Conservation (phyloP, 768 basidiomycete species). For the Boletus rubescentipes region DNA sequence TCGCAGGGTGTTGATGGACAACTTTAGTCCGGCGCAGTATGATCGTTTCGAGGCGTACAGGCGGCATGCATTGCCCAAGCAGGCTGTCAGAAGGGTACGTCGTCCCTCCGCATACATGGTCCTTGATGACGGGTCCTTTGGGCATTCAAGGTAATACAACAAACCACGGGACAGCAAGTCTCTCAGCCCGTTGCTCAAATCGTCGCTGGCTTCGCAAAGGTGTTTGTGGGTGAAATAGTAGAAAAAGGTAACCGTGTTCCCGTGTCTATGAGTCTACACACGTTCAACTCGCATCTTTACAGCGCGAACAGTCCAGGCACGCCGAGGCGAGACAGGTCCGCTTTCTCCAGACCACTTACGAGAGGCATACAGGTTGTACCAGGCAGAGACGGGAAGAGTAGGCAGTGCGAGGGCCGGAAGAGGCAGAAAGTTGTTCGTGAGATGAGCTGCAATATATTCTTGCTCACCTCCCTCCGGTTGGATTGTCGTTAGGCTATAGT, state of each 20-base stretch:
- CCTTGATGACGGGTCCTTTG: background rate
- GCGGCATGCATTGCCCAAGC: conserved; percentile 79
- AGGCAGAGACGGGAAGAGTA: conserved; percentile 76
- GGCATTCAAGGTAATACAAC: conserved; percentile 69
- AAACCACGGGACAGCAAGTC: conserved; percentile 75
- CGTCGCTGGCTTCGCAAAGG: conserved; percentile 86
- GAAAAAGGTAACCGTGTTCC: conserved; percentile 63
- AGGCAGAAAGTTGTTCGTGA: conserved; percentile 72
- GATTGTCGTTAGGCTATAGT: too few relatives aligned
- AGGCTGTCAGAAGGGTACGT: conserved; percentile 73
- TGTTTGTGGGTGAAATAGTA: conserved; percentile 90
- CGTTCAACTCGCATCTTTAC: background rate
- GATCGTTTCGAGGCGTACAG: conserved; percentile 89
- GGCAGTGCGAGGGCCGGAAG: conserved; percentile 72
- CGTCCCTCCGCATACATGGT: background rate
- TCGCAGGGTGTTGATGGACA: conserved; percentile 83
- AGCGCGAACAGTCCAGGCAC: conserved; percentile 78
- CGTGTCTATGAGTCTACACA: too few relatives aligned
- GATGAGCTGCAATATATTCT: conserved; percentile 36
- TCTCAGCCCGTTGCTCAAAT: conserved; percentile 87
- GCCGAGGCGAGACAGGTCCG: conserved; percentile 72
- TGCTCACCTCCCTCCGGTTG: background rate
- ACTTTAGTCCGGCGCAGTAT: conserved; percentile 79
- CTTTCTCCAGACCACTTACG: conserved; percentile 87
- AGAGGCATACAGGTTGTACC: conserved; percentile 84